Evolutionary conservation across 129 eudicot species (phyloP).

Genomic region (Helichrysum umbraculigerum): DNA sequence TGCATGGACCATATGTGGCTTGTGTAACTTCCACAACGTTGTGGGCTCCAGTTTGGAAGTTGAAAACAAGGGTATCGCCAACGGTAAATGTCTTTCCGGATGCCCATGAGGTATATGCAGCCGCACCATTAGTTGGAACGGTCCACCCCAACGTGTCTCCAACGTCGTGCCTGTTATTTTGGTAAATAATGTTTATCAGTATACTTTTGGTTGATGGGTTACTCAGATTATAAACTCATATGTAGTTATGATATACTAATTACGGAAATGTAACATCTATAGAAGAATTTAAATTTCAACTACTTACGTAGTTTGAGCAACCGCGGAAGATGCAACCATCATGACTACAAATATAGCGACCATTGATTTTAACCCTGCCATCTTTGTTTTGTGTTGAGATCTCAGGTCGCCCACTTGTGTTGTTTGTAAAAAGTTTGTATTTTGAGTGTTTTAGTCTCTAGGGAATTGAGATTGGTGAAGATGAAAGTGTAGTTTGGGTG

Average conservation of each 20-base stretch:
- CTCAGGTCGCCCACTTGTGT: slow-evolving; percentile 40
- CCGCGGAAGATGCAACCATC: slow-evolving; percentile 31
- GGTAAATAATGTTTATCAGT: background rate
- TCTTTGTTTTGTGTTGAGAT: slow-evolving; percentile 18
- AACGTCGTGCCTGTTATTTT: slow-evolving; percentile 26
- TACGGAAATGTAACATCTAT: too few relatives aligned
- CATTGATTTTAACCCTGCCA: slow-evolving; percentile 23
- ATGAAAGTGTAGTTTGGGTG: background rate
- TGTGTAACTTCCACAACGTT: slow-evolving; percentile 42
- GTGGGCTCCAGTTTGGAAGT: slow-evolving; percentile 40
- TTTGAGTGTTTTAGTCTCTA: background rate
- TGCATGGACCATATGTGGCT: slow-evolving; percentile 47
- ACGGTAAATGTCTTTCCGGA: slow-evolving; percentile 29
- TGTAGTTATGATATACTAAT: background rate
- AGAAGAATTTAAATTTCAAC: slow-evolving; percentile 13
- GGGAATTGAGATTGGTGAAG: slow-evolving; percentile 24
- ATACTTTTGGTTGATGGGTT: too few relatives aligned
- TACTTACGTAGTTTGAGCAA: slow-evolving; percentile 49
- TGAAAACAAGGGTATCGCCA: slow-evolving; percentile 49
- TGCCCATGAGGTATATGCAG: slow-evolving; percentile 46
- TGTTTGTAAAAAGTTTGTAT: background rate
- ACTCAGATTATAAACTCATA: background rate
- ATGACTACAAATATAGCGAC: slow-evolving; percentile 10
- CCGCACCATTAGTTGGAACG: slow-evolving; percentile 30
- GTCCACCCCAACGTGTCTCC: slow-evolving; percentile 44